phyloP scores from a whole-genome alignment of 1,284 basidiomycete genomes.

The Grifola frondosa region DNA sequence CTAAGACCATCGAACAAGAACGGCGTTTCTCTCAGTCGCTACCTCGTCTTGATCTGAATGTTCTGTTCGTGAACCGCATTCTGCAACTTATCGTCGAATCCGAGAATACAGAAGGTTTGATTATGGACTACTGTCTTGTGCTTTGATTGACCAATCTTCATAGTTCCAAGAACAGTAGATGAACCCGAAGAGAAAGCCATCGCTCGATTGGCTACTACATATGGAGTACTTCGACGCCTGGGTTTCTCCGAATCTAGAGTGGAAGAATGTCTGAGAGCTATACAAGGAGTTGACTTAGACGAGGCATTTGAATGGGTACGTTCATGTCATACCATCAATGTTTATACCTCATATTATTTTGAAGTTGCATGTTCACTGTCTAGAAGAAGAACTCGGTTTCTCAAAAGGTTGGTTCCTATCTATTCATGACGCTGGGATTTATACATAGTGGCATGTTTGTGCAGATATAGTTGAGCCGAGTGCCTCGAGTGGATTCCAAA shows the following conservation, averaged over 20 bases:
- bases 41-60: slow-evolving; percentile 65
- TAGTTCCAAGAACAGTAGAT: slow-evolving; percentile 42
- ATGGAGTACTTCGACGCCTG: slow-evolving; percentile 81
- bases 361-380: slow-evolving; percentile 36
- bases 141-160: slow-evolving; percentile 1
- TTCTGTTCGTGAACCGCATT: slow-evolving; percentile 57
- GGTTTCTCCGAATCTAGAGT: slow-evolving; percentile 77
- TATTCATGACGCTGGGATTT: too few species aligned
- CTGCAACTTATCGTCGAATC: slow-evolving; percentile 49
- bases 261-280: slow-evolving; percentile 63
- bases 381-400: slow-evolving; percentile 54
- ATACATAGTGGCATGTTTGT: too few species aligned
- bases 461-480: slow-evolving; percentile 15
- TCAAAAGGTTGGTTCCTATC: slow-evolving; percentile 24
- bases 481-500: slow-evolving; percentile 29
- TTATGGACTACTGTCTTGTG: neutral
- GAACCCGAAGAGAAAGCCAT: slow-evolving; percentile 73
- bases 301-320: slow-evolving; percentile 92
- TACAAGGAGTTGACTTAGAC: slow-evolving; percentile 76
- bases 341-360: neutral
- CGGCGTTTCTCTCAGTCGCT: slow-evolving; percentile 72
- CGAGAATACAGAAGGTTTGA: slow-evolving; percentile 37
- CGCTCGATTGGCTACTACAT: slow-evolving; percentile 73
- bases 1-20: slow-evolving; percentile 88
- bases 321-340: slow-evolving; percentile 6